Evolutionary conservation across 2,329 filamentous ascomycete species (phyloP).

Genomic region (Neopestalotiopsis rosae): DNA sequence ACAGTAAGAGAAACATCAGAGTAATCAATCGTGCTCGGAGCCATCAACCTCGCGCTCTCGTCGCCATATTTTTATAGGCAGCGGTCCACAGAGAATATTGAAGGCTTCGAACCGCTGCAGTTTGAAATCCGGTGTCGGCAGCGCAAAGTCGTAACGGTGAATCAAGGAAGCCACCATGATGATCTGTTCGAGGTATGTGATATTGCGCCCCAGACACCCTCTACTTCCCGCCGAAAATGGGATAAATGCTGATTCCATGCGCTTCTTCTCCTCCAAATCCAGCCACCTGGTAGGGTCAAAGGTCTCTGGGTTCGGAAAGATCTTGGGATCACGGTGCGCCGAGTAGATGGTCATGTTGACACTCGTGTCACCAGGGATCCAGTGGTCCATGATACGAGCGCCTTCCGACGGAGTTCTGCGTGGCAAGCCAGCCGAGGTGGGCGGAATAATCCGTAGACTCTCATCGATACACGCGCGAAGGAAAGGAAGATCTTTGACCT

Average conservation of each 20-base stretch:
- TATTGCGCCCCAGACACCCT: constrained; percentile 16
- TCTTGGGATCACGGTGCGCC: constrained; percentile 10
- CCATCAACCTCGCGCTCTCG: no score
- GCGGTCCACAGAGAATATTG: background rate
- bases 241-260: constrained; percentile 14
- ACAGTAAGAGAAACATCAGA: no score
- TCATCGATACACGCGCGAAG: constrained; percentile 10
- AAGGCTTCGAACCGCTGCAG: background rate
- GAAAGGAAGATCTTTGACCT: constrained; percentile 14
- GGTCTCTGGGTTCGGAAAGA: constrained; percentile 16
- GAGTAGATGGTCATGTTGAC: constrained; percentile 19
- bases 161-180: constrained; percentile 16
- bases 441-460: background rate
- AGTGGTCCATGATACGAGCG: background rate
- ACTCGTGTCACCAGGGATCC: constrained; percentile 17
- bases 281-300: constrained; percentile 17
- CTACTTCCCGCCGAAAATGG: constrained; percentile 11
- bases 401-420: constrained; percentile 48
- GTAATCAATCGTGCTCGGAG: no score
- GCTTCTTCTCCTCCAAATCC: background rate
- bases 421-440: constrained; percentile 45
- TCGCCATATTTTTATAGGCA: background rate
- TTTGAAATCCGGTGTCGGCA: background rate
- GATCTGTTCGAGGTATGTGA: constrained; percentile 15
- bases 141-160: constrained; percentile 16